Evolutionary conservation across 1,284 basidiomycete species (phyloP).

Genomic region (Puccinia coronata): DNA sequence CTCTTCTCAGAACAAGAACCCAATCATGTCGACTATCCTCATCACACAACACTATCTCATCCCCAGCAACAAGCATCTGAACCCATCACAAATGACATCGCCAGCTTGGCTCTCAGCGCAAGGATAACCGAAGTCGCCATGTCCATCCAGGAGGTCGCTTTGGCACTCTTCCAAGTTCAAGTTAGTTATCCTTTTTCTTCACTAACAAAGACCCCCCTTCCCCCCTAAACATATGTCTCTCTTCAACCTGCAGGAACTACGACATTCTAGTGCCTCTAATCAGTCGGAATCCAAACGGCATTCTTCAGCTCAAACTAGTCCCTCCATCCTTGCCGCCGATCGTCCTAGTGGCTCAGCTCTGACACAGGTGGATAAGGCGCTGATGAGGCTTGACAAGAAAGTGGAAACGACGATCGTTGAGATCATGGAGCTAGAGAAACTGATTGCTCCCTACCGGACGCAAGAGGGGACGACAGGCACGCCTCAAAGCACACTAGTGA

Average conservation of each 20-base stretch:
- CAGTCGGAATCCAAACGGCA: conserved; percentile 5
- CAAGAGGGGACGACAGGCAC: neutral
- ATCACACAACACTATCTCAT: too few relatives aligned
- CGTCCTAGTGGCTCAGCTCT: conserved; percentile 24
- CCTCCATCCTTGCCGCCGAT: neutral
- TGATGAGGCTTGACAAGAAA: conserved; percentile 37
- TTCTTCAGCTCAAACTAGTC: neutral
- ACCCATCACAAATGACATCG: conserved; percentile 1
- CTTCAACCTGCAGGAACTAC: too few relatives aligned
- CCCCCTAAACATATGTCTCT: too few relatives aligned
- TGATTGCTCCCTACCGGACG: neutral
- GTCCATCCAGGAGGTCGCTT: conserved; percentile 32
- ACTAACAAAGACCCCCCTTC: too few relatives aligned
- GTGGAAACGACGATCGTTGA: conserved; percentile 13
- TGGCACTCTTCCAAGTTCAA: conserved; percentile 36
- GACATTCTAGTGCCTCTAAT: conserved; percentile 31
- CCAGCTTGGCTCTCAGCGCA: conserved; percentile 5
- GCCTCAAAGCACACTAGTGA: neutral
- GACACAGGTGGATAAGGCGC: conserved; percentile 36
- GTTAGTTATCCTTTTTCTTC: neutral
- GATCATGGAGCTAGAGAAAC: neutral
- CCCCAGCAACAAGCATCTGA: neutral
- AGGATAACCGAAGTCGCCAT: conserved; percentile 22
- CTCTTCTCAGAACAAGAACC: neutral
- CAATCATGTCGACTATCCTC: neutral